Evolutionary conservation across 331 rosid species (phyloP).

Genomic region (Cydonia oblonga): DNA sequence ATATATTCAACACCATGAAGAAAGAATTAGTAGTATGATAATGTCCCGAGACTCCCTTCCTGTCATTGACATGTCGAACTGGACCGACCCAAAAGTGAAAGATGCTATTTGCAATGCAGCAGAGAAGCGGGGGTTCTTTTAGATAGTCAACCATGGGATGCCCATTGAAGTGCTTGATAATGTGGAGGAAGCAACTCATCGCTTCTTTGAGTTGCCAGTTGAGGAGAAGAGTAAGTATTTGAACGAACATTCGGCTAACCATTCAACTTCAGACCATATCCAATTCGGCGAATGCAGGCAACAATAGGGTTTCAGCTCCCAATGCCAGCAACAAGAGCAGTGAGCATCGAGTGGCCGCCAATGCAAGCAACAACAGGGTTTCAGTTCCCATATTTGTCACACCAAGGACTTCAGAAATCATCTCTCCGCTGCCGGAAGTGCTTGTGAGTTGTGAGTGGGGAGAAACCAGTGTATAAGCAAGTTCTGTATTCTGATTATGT

Average conservation of each 20-base stretch:
- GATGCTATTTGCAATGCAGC: conserved; percentile 41
- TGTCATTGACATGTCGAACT: conserved; percentile 36
- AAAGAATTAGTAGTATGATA: neutral
- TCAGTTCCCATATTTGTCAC: conserved; percentile 43
- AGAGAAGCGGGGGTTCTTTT: conserved; percentile 48
- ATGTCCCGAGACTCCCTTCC: conserved; percentile 29
- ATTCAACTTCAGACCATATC: conserved; percentile 25
- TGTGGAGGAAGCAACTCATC: conserved; percentile 38
- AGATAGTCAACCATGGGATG: conserved; percentile 44
- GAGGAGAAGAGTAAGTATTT: conserved; percentile 38
- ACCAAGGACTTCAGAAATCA: conserved; percentile 22
- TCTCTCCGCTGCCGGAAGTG: conserved; percentile 38
- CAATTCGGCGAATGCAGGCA: conserved; percentile 24
- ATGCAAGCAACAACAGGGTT: conserved; percentile 32
- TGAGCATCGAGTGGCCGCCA: conserved; percentile 43
- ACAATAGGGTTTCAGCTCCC: conserved; percentile 31
- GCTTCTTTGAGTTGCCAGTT: conserved; percentile 32
- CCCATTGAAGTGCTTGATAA: conserved; percentile 30
- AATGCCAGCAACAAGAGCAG: conserved; percentile 28
- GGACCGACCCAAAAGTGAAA: conserved; percentile 15
- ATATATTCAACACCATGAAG: conserved; percentile 35
- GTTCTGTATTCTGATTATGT: conserved; percentile 44
- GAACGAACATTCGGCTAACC: conserved; percentile 27
- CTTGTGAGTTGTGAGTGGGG: conserved; percentile 20
- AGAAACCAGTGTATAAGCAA: conserved; percentile 25